Percentiles rank a stretch among this genome's conserved stretches.
Conservation (phyloP, 768 basidiomycete species). For the Gloeostereum incarnatum region DNA sequence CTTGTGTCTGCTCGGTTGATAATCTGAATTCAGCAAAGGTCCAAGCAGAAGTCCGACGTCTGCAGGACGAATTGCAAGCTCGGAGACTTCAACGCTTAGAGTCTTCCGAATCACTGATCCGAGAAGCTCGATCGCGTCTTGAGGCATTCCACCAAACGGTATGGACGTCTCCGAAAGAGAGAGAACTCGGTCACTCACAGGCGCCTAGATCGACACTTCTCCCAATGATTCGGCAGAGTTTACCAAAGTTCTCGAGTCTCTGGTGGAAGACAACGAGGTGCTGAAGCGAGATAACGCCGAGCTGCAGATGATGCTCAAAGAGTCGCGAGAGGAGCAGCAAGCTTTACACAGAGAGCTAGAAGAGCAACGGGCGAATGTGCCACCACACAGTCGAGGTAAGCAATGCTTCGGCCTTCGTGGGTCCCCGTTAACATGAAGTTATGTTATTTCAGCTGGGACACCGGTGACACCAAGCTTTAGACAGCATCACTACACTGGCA, state of each 20-base stretch:
- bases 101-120: constrained; percentile 56
- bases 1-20: background rate
- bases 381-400: constrained; percentile 31
- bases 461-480: constrained; percentile 25
- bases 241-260: constrained; percentile 65
- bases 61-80: constrained; percentile 56
- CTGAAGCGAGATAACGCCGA: constrained; percentile 79
- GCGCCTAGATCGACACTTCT: background rate
- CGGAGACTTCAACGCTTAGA: constrained; percentile 52
- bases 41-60: constrained; percentile 52
- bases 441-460: constrained; percentile 22
- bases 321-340: constrained; percentile 71
- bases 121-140: constrained; percentile 55
- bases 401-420: constrained; percentile 1
- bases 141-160: constrained; percentile 54
- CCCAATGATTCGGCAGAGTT: constrained; percentile 36
- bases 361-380: constrained; percentile 49
- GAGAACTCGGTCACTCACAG: background rate
- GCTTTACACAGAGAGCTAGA: constrained; percentile 65
- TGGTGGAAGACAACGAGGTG: constrained; percentile 79
- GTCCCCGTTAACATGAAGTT: constrained; percentile 10
- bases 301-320: constrained; percentile 61
- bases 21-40: constrained; percentile 43
- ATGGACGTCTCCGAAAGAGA: constrained; percentile 13
- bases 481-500: constrained; percentile 30